A percentile compares a stretch with the other conserved stretches of the same genome.
phyloP scores from a whole-genome alignment of 495 filamentous ascomycete genomes.

The Podospora australis region DNA sequence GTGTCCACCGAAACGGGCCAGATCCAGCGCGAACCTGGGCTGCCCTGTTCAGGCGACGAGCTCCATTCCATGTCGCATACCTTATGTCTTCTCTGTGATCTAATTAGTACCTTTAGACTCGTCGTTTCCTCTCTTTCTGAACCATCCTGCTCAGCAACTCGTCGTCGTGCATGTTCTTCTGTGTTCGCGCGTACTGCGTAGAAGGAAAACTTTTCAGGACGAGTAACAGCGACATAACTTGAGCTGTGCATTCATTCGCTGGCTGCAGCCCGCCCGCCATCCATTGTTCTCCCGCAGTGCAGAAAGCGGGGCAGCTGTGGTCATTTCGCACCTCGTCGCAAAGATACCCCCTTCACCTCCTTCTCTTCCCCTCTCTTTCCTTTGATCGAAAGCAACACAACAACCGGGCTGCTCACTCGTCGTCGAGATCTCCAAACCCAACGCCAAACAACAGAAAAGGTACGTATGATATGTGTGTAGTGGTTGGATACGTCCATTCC shows the following conservation, averaged over 20 bases:
- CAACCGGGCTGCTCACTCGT: too few relatives aligned
- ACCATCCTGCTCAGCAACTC: background rate
- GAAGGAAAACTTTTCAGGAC: too few relatives aligned
- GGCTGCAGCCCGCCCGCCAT: background rate
- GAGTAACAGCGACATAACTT: background rate
- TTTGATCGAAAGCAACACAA: background rate
- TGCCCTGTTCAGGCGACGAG: background rate
- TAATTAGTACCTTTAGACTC: background rate
- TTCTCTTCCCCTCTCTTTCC: background rate
- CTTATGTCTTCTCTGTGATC: background rate
- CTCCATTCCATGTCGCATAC: background rate
- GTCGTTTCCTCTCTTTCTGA: background rate
- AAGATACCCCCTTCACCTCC: background rate
- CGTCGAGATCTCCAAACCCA: too few relatives aligned
- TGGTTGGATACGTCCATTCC: background rate
- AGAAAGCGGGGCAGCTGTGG: conserved; percentile 15
- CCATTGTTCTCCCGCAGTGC: background rate
- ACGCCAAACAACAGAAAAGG: background rate
- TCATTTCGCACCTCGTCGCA: conserved; percentile 7
- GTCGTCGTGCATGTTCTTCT: background rate
- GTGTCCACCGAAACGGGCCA: background rate
- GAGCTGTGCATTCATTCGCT: conserved; percentile 4
- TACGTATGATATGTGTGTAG: background rate
- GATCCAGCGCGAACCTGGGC: background rate
- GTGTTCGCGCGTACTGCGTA: too few relatives aligned